A percentile compares a stretch with the other conserved stretches of the same genome.
Conservation (phyloP, 1,284 basidiomycete species). For the Cryptococcus depauperatus region DNA sequence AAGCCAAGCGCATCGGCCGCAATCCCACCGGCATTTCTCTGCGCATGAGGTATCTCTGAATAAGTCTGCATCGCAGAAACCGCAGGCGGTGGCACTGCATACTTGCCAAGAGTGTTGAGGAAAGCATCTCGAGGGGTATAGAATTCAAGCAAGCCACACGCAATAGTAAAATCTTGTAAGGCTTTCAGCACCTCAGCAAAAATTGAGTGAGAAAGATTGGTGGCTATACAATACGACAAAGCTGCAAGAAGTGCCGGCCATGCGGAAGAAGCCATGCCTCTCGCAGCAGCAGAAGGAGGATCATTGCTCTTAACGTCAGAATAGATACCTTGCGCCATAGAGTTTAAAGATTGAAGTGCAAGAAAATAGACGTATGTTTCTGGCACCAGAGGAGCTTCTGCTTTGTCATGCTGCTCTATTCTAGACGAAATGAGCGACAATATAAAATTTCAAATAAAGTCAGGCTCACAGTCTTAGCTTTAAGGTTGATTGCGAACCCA, state of each 20-base stretch:
- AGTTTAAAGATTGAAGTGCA: slow-evolving; percentile 76
- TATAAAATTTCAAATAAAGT: slow-evolving; percentile 4
- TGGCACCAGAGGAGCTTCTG: slow-evolving; percentile 83
- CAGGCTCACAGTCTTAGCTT: slow-evolving; percentile 68
- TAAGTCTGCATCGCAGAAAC: slow-evolving; percentile 73
- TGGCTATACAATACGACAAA: slow-evolving; percentile 77
- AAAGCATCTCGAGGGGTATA: slow-evolving; percentile 86
- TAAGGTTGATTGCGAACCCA: slow-evolving; percentile 68
- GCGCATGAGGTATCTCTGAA: slow-evolving; percentile 46
- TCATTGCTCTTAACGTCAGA: slow-evolving; percentile 48
- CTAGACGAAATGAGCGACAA: slow-evolving; percentile 45
- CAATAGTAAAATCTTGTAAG: slow-evolving; percentile 75
- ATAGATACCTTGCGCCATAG: slow-evolving; percentile 80
- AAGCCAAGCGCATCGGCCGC: slow-evolving; percentile 64
- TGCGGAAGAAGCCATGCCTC: slow-evolving; percentile 70
- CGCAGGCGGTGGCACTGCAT: slow-evolving; percentile 77
- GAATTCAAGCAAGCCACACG: slow-evolving; percentile 79
- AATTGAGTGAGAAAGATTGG: slow-evolving; percentile 64
- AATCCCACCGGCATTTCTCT: slow-evolving; percentile 47
- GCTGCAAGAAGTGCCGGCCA: slow-evolving; percentile 88
- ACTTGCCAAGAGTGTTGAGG: slow-evolving; percentile 74
- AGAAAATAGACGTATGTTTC: slow-evolving; percentile 89
- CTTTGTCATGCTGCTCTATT: slow-evolving; percentile 93
- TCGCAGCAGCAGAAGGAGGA: slow-evolving; percentile 60
- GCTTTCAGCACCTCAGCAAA: slow-evolving; percentile 65